Evolutionary conservation across 306 rosid species (phyloP).

Genomic region (Lablab purpureus): DNA sequence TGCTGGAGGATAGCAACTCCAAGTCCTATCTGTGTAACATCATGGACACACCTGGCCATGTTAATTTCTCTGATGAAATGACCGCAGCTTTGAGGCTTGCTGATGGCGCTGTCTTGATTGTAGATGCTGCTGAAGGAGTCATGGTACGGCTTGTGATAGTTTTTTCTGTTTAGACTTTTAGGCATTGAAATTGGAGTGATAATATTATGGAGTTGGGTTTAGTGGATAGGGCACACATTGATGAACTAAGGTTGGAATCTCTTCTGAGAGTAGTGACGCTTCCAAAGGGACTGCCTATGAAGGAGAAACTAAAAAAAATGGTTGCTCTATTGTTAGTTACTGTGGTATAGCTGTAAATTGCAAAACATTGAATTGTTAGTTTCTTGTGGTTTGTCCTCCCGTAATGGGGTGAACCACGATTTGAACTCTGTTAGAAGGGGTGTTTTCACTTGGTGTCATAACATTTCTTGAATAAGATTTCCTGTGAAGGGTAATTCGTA

Average conservation of each 20-base stretch:
- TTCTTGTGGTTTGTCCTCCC: no score
- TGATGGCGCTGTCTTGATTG: slow-evolving; percentile 90
- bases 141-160: slow-evolving; percentile 56
- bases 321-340: background rate
- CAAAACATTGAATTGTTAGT: background rate
- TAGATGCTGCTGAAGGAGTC: slow-evolving; percentile 98
- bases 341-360: slow-evolving; percentile 1
- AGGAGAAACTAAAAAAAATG: background rate
- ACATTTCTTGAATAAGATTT: no score
- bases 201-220: background rate
- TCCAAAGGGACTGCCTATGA: no score
- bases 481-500: no score
- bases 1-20: slow-evolving; percentile 86
- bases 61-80: slow-evolving; percentile 97
- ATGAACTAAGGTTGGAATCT: no score
- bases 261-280: no score
- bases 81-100: slow-evolving; percentile 96
- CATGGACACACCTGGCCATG: slow-evolving; percentile 97
- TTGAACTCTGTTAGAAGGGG: no score
- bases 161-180: background rate
- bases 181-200: background rate
- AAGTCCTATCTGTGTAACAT: slow-evolving; percentile 89
- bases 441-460: no score
- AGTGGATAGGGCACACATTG: no score
- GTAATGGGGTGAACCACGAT: no score